phyloP scores from a whole-genome alignment of 306 rosid genomes.

The Mucuna pruriens region DNA sequence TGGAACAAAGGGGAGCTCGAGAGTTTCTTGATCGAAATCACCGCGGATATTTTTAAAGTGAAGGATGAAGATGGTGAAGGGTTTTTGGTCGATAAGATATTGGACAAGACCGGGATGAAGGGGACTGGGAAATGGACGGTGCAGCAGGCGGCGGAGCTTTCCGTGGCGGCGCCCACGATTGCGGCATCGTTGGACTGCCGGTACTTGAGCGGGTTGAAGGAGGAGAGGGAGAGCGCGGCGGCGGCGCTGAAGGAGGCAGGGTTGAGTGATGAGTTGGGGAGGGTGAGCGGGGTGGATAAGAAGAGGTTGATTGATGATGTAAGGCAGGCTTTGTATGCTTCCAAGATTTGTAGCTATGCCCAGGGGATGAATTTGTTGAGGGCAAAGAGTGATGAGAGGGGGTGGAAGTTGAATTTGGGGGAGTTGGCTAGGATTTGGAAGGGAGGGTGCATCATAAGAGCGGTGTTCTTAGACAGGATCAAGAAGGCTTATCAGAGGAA shows the following conservation, averaged over 20 bases:
- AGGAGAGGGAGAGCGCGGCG: conserved; percentile 86
- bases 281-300: conserved; percentile 72
- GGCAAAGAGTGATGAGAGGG: conserved; percentile 85
- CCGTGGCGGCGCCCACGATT: conserved; percentile 87
- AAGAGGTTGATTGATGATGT: conserved; percentile 88
- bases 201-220: conserved; percentile 87
- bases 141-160: conserved; percentile 93
- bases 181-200: conserved; percentile 91
- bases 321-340: conserved; percentile 91
- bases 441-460: conserved; percentile 94
- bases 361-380: conserved; percentile 94
- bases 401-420: conserved; percentile 88
- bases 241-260: conserved; percentile 76
- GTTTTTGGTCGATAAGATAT: conserved; percentile 79
- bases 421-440: conserved; percentile 97
- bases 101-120: conserved; percentile 96
- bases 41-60: conserved; percentile 86
- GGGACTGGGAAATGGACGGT: conserved; percentile 98
- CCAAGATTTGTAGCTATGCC: conserved; percentile 96
- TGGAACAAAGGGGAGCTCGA: conserved; percentile 93
- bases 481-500: conserved; percentile 93
- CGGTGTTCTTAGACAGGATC: conserved; percentile 91
- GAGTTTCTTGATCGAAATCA: conserved; percentile 83
- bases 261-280: conserved; percentile 53
- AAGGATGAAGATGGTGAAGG: conserved; percentile 76